Base-by-base conservation (phyloP, 441 rosid species). In the Gossypium gossypioides region DNA sequence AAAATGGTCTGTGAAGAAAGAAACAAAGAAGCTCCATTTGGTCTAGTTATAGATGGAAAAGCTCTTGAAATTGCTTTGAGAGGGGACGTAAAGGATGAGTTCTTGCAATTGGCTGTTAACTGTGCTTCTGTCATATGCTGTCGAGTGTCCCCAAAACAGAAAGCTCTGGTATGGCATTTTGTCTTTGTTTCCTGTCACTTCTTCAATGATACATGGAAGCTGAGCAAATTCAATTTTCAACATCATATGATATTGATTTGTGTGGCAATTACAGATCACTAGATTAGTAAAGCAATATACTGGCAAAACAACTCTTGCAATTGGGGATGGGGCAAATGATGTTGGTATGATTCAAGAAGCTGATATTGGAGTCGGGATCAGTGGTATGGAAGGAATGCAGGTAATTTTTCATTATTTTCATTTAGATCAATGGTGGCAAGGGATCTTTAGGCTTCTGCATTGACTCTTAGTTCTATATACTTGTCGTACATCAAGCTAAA, bases 261-360 rank as follows among this genome's bases (percentile, higher is more conserved):
- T 40, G 46, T 42, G 46, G 44, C 2, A 6, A 10, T 72, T 44
- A 51, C 82, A 89, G 95, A 80, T 89, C 15, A 87, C 95, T 15
- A 64, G 90, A 54, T 76, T 83, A 71, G 92, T 88, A 5, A 89
- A 87, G 79, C 78, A 85, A 76, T 78, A 79, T 32, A 86, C 95
- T 3, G 87, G 90, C 18, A 84, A 34, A 66, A 85, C 87, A 32
- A 87, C 86, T 50, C 75, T 89, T 54, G 92, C 95, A 22, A 83
- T 86, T n/a, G 92, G 95, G 7, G 95, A 89, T 32, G 92, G 92
- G 0, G 95, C 95, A 72, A 89, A 89, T 59, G 95, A 89, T 68
- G 92, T 89, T n/a, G 95, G 95, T 37, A 89, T 89, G 96, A 88
- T 88, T 84, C 96, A 89, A 81, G 92, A 88, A 87, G 96, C 96